A percentile compares a stretch with the other conserved stretches of the same genome.
Evolutionary conservation across 192 early-diverging fungal genomes (phyloP).

Genomic region (Diversispora epigaea): DNA sequence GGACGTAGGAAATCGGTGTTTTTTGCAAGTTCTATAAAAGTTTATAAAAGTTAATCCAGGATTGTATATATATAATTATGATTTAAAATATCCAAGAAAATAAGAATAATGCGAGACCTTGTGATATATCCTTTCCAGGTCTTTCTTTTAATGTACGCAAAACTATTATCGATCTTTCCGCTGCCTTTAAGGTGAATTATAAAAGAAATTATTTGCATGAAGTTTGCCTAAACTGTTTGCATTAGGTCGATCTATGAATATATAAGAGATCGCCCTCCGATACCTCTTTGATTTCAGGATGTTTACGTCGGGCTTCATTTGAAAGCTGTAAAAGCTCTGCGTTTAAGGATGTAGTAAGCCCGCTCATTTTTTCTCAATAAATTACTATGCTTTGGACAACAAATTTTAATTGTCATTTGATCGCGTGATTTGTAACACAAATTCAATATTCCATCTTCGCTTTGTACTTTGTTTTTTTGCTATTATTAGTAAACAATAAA

Average conservation of each 20-base stretch:
- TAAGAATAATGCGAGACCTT: constrained; percentile 39
- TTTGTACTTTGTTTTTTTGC: no score
- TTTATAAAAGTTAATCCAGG: background rate
- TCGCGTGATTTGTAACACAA: no score
- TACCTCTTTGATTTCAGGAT: constrained; percentile 97
- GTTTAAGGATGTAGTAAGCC: constrained; percentile 62
- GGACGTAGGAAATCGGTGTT: constrained; percentile 79
- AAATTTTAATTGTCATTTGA: no score
- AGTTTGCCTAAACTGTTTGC: background rate
- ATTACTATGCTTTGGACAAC: no score
- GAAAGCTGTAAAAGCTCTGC: constrained; percentile 82
- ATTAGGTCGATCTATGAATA: background rate
- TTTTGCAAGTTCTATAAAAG: constrained; percentile 62
- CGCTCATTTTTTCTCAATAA: constrained; percentile 40
- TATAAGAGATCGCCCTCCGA: background rate
- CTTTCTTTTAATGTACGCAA: constrained; percentile 59
- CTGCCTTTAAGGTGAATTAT: constrained; percentile 51
- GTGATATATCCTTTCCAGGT: constrained; percentile 43
- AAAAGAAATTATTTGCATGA: background rate
- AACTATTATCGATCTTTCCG: constrained; percentile 63
- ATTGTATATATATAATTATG: background rate
- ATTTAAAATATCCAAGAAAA: background rate
- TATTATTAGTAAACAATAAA: no score
- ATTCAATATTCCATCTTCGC: no score
- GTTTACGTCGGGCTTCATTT: constrained; percentile 81